These are phyloP conservation scores for Heterococcus sp. DNA, from an alignment of 108 stramenopile species.

Conservation along the genomic window DNA sequence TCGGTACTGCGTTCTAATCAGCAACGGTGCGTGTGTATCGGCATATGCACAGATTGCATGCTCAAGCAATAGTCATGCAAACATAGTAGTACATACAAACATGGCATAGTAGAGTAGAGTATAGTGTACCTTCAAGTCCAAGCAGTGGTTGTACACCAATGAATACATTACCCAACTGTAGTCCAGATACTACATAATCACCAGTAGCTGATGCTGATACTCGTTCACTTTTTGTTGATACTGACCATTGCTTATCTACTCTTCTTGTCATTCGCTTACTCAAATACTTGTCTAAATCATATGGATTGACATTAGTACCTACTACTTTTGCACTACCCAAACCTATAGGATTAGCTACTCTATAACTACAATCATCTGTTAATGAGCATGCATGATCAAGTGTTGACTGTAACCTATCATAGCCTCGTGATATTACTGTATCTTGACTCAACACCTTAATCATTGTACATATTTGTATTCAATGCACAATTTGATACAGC, in stretches of 20 bases:
- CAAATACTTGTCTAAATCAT: constrained; percentile 66
- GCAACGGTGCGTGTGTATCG: too few species aligned
- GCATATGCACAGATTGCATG: too few species aligned
- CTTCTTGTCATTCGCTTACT: constrained; percentile 73
- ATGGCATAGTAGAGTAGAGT: too few species aligned
- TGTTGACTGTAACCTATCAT: constrained; percentile 22
- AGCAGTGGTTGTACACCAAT: constrained; percentile 75
- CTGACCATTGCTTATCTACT: constrained; percentile 66
- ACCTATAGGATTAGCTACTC: constrained; percentile 7
- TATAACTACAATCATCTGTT: constrained; percentile 7
- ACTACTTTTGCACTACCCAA: constrained; percentile 59
- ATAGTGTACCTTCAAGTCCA: constrained; percentile 78
- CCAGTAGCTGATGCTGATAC: constrained; percentile 47
- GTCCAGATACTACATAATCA: constrained; percentile 68
- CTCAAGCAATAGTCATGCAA: too few species aligned
- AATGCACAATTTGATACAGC: too few species aligned
- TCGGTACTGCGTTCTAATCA: too few species aligned
- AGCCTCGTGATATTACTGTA: constrained; percentile 25
- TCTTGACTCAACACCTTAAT: constrained; percentile 41
- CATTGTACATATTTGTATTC: too few species aligned
- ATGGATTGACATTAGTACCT: constrained; percentile 54
- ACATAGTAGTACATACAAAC: too few species aligned
- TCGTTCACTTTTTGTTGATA: too few species aligned
- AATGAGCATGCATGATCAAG: constrained; percentile 34
- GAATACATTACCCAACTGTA: constrained; percentile 76